phyloP scores from a whole-genome alignment of 2,329 filamentous ascomycete genomes.

The Triangularia verruculosa region DNA sequence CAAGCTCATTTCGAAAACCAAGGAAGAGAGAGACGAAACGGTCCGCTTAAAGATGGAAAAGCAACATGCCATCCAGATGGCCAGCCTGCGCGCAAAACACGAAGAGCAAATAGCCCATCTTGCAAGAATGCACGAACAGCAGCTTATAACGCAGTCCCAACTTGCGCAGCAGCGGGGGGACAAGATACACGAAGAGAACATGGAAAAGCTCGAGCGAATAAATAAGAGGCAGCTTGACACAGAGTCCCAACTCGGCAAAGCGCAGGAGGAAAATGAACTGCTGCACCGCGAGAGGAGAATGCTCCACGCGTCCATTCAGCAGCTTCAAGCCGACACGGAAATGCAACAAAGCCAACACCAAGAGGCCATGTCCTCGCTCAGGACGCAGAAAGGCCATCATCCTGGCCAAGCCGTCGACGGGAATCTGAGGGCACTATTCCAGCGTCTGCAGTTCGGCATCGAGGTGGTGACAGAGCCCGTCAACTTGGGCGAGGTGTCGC shows the following conservation, averaged over 20 bases:
- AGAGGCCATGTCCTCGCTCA: conserved; percentile 15
- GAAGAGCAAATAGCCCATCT: neutral
- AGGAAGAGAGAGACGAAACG: neutral
- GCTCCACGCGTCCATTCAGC: neutral
- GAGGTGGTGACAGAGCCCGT: conserved; percentile 23
- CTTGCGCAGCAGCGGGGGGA: neutral
- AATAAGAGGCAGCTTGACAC: neutral
- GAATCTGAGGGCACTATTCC: conserved; percentile 17
- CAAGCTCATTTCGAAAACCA: neutral
- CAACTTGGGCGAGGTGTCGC: conserved; percentile 16
- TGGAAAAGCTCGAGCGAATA: neutral
- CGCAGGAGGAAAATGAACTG: neutral
- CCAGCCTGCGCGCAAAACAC: neutral
- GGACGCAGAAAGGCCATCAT: conserved; percentile 22
- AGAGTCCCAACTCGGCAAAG: neutral
- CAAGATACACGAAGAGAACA: neutral
- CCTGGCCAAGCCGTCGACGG: conserved; percentile 24
- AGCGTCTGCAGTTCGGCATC: conserved; percentile 21
- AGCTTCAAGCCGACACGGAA: neutral
- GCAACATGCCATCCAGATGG: neutral
- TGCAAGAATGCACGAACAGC: neutral
- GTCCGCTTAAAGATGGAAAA: neutral
- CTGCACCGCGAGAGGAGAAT: neutral
- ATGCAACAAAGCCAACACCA: conserved; percentile 2
- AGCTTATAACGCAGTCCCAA: neutral